Evolutionary conservation across 129 eudicot species (phyloP).

Genomic region (Flaveria linearis): DNA sequence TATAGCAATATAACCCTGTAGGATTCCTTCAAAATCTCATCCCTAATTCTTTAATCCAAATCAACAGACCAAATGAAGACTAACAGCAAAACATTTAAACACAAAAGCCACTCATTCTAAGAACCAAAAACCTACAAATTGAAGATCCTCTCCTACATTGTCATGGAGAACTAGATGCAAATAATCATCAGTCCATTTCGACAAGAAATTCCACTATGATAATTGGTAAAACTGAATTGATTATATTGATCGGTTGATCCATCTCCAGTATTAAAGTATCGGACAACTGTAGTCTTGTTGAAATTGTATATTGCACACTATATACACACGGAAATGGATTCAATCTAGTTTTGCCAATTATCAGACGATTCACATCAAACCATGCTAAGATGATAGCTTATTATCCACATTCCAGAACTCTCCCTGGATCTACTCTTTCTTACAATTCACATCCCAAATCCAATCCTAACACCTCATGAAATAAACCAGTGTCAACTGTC

Average conservation of each 20-base stretch:
- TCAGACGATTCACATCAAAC: background rate
- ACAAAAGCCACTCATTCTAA: background rate
- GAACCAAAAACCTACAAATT: background rate
- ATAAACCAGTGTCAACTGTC: background rate
- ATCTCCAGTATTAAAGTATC: no score
- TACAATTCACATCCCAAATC: constrained; percentile 7
- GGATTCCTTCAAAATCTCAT: background rate
- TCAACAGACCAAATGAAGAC: background rate
- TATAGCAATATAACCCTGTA: background rate
- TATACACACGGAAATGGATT: no score
- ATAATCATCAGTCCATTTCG: background rate
- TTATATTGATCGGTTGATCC: no score
- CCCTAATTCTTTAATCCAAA: background rate
- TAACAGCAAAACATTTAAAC: background rate
- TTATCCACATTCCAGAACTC: background rate
- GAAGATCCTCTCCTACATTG: constrained; percentile 4
- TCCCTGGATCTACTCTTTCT: background rate
- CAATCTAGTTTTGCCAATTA: no score
- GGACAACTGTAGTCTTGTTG: no score
- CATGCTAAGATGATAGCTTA: background rate
- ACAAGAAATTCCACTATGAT: background rate
- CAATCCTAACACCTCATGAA: background rate
- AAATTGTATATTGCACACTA: no score
- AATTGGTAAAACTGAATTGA: no score
- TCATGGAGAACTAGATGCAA: background rate